Evolutionary conservation across 164 flowering plant species (phyloP).

Genomic region (Tetracentron sinense): DNA sequence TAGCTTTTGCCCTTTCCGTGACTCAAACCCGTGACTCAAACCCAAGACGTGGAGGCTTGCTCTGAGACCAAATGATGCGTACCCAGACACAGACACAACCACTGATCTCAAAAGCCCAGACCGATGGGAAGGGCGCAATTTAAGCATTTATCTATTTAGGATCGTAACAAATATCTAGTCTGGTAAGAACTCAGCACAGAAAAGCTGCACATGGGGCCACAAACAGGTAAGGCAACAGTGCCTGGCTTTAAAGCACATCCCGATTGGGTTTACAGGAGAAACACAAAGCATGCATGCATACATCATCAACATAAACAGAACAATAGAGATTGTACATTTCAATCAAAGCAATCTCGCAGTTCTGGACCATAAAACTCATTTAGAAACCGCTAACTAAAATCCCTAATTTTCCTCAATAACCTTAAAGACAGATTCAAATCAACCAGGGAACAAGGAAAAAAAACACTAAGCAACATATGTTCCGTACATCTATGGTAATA

Average conservation of each 20-base stretch:
- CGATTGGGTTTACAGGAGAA: neutral
- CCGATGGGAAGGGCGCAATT: too few species aligned
- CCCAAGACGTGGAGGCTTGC: too few species aligned
- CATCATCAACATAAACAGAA: neutral
- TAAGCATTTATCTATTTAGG: too few species aligned
- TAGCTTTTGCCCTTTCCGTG: too few species aligned
- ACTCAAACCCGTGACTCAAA: too few species aligned
- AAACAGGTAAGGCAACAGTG: neutral
- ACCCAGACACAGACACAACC: too few species aligned
- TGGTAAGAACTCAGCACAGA: too few species aligned
- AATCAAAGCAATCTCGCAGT: neutral
- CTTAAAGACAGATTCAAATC: neutral
- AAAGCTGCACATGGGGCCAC: too few species aligned
- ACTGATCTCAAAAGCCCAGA: too few species aligned
- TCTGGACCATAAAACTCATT: neutral
- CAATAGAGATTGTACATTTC: neutral
- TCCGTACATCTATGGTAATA: neutral
- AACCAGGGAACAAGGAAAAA: neutral
- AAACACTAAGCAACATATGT: neutral
- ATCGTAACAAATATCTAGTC: too few species aligned
- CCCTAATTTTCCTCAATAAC: neutral
- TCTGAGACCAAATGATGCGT: too few species aligned
- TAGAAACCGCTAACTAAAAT: neutral
- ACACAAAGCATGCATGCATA: neutral
- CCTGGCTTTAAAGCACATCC: neutral